These are phyloP conservation scores for Aspergillus affinis DNA, from an alignment of 495 filamentous ascomycete genomes.

Conservation along the genomic window DNA sequence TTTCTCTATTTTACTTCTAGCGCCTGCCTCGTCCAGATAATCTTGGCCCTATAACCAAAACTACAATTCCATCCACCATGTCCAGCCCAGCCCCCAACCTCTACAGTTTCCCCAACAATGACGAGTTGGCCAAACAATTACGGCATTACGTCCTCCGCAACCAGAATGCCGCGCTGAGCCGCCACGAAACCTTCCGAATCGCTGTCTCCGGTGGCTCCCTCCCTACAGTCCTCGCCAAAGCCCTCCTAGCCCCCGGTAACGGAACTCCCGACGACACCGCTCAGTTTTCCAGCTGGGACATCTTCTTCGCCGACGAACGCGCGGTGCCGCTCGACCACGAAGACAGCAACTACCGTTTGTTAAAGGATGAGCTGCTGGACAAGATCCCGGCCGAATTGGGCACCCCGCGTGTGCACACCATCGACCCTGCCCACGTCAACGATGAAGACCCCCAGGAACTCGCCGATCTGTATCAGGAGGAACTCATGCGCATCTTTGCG, in stretches of 20 bases:
- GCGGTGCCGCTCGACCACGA: slow-evolving; percentile 85
- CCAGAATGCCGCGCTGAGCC: slow-evolving; percentile 74
- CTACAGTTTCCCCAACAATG: slow-evolving; percentile 70
- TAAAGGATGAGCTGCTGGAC: slow-evolving; percentile 83
- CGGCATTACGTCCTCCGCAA: slow-evolving; percentile 75
- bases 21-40: background rate
- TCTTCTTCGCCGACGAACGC: slow-evolving; percentile 98
- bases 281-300: slow-evolving; percentile 86
- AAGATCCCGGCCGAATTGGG: slow-evolving; percentile 71
- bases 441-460: slow-evolving; percentile 88
- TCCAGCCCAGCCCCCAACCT: slow-evolving; percentile 67
- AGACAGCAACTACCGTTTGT: slow-evolving; percentile 89
- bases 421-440: slow-evolving; percentile 68
- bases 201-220: slow-evolving; percentile 94
- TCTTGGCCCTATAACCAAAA: slow-evolving; percentile 5
- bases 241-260: slow-evolving; percentile 65
- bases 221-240: slow-evolving; percentile 77
- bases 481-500: slow-evolving; percentile 79
- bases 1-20: slow-evolving; percentile 1
- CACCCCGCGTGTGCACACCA: slow-evolving; percentile 71
- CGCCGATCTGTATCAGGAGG: slow-evolving; percentile 89
- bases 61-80: slow-evolving; percentile 31
- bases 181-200: slow-evolving; percentile 83
- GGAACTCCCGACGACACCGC: slow-evolving; percentile 60
- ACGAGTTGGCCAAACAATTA: slow-evolving; percentile 69